Base-by-base conservation (phyloP, 179 eudicot genomes). In the Beta macrorhiza region DNA sequence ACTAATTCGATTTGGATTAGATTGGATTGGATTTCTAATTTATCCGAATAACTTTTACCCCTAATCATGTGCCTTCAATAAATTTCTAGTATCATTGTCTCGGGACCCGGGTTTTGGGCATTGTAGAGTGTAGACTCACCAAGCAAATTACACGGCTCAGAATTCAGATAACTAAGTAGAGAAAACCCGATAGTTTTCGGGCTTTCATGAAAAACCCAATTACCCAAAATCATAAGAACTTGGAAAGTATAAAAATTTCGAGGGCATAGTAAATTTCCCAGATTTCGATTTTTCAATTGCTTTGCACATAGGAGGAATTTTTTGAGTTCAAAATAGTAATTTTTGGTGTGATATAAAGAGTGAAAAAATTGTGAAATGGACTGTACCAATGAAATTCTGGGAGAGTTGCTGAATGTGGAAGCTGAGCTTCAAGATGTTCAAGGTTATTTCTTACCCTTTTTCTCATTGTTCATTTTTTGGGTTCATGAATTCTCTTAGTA, bases 371-470 rank as follows among this genome's bases (percentile, higher is more conserved):
- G 63, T 10, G 25, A 57, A 75, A 75, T 75, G 91, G 91, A 83
- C 2, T 83, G 74, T 14, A 86, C 86, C 10, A 88, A 84, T 75
- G 93, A 81, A 68, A 64, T 93, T 56, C 61, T 93, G 80, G 90
- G 81, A 81, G 93, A 93, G 75, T 87, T 93, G 68, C 77, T 90
- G 64, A 87, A 62, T 80, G 97, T 93, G 16, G 95, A 91, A 77
- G 86, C 87, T 32, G 89, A 93, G 87, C 92, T 93, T 82, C 91
- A 90, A 88, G 92, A 91, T 78, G 97, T 91, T 47, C 92, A 93
- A 85, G 93, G 97, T 92, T 19, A 4, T 65, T 49, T 68, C 71
- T 47, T 55, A 42, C 12, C 51, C 76, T 49, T 2, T 62, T 51
- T 25, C 52, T 22, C 7, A 42, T 55, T 29, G 1, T 72, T 25